These are phyloP conservation scores for Dothiorella sarmentorum DNA, from an alignment of 2,329 filamentous ascomycete species.

Conservation along the genomic window DNA sequence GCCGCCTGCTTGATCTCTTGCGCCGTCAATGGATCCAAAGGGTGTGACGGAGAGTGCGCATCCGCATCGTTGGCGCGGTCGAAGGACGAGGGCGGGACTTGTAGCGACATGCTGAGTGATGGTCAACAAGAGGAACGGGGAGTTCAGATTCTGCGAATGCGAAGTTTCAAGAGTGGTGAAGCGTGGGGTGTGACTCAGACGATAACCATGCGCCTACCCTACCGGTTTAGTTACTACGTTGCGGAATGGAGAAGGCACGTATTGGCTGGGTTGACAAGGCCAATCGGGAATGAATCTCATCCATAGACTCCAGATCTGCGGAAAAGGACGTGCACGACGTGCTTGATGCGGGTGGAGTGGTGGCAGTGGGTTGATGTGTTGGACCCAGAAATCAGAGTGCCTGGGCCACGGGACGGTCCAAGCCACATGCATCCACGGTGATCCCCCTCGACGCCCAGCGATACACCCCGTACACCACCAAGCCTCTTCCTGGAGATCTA, in stretches of 20 bases:
- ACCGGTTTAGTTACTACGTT: too few species aligned
- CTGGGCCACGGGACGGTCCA: neutral
- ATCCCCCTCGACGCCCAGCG: constrained; percentile 12
- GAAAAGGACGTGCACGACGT: too few species aligned
- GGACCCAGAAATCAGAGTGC: too few species aligned
- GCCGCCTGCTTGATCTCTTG: neutral
- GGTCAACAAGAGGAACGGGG: neutral
- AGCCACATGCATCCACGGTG: neutral
- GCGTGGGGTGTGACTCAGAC: neutral
- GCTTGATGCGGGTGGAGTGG: too few species aligned
- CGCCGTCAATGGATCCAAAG: neutral
- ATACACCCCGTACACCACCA: constrained; percentile 1
- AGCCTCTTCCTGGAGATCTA: constrained; percentile 1
- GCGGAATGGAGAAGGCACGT: too few species aligned
- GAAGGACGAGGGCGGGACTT: neutral
- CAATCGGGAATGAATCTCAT: too few species aligned
- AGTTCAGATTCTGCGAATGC: neutral
- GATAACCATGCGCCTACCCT: too few species aligned
- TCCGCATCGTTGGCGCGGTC: neutral
- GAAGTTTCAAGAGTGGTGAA: neutral
- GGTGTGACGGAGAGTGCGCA: neutral
- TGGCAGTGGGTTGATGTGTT: too few species aligned
- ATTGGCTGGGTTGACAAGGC: too few species aligned
- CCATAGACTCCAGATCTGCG: too few species aligned
- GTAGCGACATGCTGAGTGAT: neutral